Evolutionary conservation across 495 filamentous ascomycete species (phyloP), one percentile per base, ranked within the genome.

Genomic region (Neurospora sp.): DNA sequence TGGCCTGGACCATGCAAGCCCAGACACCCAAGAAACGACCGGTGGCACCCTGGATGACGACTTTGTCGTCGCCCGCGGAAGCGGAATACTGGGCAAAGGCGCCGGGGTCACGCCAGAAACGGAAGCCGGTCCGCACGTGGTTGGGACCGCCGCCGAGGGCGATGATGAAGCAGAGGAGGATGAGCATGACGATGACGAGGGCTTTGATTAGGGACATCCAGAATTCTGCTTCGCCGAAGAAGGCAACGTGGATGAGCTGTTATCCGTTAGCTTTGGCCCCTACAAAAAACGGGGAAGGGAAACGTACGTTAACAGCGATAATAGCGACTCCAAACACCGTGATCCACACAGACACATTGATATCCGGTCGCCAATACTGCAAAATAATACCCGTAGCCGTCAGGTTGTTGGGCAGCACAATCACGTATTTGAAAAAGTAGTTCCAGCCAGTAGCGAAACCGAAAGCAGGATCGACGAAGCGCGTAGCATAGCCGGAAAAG

Each of bases 151-250:
- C 94, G 59, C 94, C 94, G 27, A 90, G 83, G 53, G 90, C 89
- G 53, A 96, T 86, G 59, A 94, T 82, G 71, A 93, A 81, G 8
- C 88, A 90, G 20, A 96, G 74, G 68, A 93, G 83, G 72, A 89
- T 86, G 27, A 92, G 81, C 41, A 87, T 91, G 65, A 90, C 73
- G 75, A 94, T 92, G 41, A 90, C 87, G 14, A 92, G 65, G 4
- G 93, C 86, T 77, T 94, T 94, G 79, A 91, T 81, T 44, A 84
- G 83, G 3, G 88, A 91, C 68, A 94, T 88, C 91, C 91, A 93
- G 79, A 94, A 95, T 77, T 95, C 92, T 73, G 92, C 88, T 81
- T 95, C 92, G 45, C 92, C 92, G 72, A 93, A 94, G 82, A 91
- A 91, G 4, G 78, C 77, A 12, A 95, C 89, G 68, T 85, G 83